Evolutionary conservation across 2,329 filamentous ascomycete genomes (phyloP).

Genomic region (Dryadomyces sulphureus): DNA sequence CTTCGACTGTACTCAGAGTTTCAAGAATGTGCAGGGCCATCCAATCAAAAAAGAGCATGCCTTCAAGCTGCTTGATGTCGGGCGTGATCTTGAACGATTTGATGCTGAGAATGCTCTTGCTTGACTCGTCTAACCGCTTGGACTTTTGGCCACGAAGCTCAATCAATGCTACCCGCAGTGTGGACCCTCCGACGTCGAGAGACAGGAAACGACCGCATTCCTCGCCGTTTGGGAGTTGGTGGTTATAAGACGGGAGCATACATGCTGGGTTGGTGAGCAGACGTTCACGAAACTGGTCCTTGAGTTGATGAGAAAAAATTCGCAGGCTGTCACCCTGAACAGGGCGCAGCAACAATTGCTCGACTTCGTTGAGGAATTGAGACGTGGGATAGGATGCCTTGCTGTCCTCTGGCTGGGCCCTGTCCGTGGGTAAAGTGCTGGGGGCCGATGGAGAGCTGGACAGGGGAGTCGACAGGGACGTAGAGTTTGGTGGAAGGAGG

Average conservation of each 20-base stretch:
- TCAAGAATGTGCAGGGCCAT: constrained; percentile 47
- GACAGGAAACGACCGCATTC: constrained; percentile 47
- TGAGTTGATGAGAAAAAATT: constrained; percentile 32
- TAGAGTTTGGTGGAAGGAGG: neutral
- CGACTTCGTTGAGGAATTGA: constrained; percentile 44
- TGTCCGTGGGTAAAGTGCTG: neutral
- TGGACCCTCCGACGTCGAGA: constrained; percentile 56
- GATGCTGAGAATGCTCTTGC: constrained; percentile 33
- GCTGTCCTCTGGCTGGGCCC: neutral
- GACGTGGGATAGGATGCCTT: constrained; percentile 18
- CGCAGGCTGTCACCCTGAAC: constrained; percentile 29
- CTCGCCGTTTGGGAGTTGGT: constrained; percentile 44
- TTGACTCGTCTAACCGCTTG: constrained; percentile 18
- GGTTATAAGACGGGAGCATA: constrained; percentile 54
- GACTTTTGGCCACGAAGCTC: constrained; percentile 35
- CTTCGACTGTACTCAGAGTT: constrained; percentile 31
- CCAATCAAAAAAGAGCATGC: constrained; percentile 52
- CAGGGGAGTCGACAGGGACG: neutral
- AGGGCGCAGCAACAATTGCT: constrained; percentile 33
- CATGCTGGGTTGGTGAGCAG: constrained; percentile 37
- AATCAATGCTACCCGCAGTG: constrained; percentile 48
- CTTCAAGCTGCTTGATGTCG: constrained; percentile 39
- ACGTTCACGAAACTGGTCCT: constrained; percentile 38
- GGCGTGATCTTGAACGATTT: constrained; percentile 41
- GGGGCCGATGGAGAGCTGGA: neutral